These are phyloP conservation scores for Mrakia blollopis DNA, from an alignment of 768 basidiomycete genomes.

Conservation along the genomic window DNA sequence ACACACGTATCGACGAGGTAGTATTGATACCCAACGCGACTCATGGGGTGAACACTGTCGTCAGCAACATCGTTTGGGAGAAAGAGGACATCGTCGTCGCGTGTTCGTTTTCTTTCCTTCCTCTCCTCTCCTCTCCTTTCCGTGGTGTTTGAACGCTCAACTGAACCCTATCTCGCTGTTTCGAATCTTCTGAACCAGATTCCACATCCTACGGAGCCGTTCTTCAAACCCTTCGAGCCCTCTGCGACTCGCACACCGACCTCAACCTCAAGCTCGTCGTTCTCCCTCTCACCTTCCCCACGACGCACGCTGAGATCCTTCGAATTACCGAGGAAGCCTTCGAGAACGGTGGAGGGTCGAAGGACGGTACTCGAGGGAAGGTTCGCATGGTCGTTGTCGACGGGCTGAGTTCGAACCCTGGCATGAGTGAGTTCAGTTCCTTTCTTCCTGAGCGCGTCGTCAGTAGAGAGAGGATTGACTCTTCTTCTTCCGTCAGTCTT, in stretches of 20 bases:
- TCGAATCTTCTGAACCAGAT: slow-evolving; percentile 43
- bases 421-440: slow-evolving; percentile 20
- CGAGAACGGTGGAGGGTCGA: not conserved
- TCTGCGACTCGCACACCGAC: slow-evolving; percentile 48
- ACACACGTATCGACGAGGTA: slow-evolving; percentile 1
- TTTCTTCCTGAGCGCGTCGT: not conserved
- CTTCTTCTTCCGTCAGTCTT: slow-evolving; percentile 39
- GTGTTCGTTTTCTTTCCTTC: slow-evolving; percentile 45
- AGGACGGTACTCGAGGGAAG: slow-evolving; percentile 43
- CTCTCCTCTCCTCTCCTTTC: not conserved
- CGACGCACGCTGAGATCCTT: slow-evolving; percentile 57
- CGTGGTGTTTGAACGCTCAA: not conserved
- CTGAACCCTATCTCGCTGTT: not conserved
- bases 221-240: slow-evolving; percentile 51
- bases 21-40: slow-evolving; percentile 57
- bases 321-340: slow-evolving; percentile 37
- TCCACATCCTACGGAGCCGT: slow-evolving; percentile 59
- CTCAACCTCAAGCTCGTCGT: slow-evolving; percentile 49
- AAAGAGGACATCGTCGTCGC: slow-evolving; percentile 62
- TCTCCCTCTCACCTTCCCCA: slow-evolving; percentile 57
- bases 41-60: slow-evolving; percentile 58
- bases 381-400: slow-evolving; percentile 64
- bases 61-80: slow-evolving; percentile 64
- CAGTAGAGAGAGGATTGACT: not conserved
- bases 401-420: slow-evolving; percentile 57